phyloP scores from a whole-genome alignment of 257 asterid genomes.

The Ligustrum vulgare region DNA sequence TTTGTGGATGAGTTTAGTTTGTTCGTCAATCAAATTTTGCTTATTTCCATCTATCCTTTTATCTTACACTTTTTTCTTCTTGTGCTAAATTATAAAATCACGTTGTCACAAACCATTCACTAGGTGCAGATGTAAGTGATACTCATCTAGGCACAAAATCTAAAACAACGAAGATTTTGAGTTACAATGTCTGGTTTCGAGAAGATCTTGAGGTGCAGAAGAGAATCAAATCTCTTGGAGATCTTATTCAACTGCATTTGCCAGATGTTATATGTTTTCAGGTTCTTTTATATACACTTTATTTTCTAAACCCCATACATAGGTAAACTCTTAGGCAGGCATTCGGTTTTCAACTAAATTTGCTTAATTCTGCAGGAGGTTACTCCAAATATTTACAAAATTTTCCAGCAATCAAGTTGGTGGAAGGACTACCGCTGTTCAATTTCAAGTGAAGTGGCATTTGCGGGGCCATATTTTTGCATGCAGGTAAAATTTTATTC shows the following conservation, averaged over 20 bases:
- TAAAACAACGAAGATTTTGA: constrained; percentile 65
- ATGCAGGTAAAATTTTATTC: constrained; percentile 59
- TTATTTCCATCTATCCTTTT: neutral
- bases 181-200: constrained; percentile 86
- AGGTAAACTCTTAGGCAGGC: neutral
- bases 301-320: neutral
- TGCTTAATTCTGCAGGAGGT: constrained; percentile 65
- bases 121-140: constrained; percentile 34
- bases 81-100: constrained; percentile 11
- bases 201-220: constrained; percentile 75
- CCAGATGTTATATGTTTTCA: constrained; percentile 92
- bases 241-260: constrained; percentile 69
- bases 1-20: neutral
- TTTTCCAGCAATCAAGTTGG: constrained; percentile 72
- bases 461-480: constrained; percentile 71
- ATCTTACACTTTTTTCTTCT: constrained; percentile 7
- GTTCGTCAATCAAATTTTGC: neutral
- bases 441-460: constrained; percentile 37
- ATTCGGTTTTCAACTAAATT: neutral
- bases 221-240: constrained; percentile 77
- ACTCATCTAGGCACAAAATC: constrained; percentile 27
- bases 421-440: constrained; percentile 90
- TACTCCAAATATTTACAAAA: constrained; percentile 57
- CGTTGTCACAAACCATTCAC: neutral
- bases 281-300: constrained; percentile 39